Percentiles rank a stretch among this genome's conserved stretches.
Conservation (phyloP, 192 early-diverging fungal genomes). For the Entomortierella beljakovae region DNA sequence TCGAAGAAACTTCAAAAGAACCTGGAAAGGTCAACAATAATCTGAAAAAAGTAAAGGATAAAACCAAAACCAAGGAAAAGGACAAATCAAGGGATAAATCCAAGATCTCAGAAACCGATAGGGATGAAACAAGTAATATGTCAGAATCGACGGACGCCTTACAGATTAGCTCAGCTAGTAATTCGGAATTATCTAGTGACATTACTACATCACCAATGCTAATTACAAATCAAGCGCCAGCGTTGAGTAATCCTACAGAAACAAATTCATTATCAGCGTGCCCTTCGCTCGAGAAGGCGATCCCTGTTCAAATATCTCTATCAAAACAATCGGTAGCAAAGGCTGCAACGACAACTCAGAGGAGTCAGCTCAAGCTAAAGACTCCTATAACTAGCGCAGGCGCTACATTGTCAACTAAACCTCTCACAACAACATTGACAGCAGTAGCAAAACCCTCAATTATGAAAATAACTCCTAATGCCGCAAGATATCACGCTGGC, state of each 20-base stretch:
- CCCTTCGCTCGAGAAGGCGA: neutral
- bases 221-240: neutral
- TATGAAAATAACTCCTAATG: constrained; percentile 7
- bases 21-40: neutral
- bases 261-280: neutral
- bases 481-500: constrained; percentile 7
- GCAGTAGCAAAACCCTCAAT: constrained; percentile 16
- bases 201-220: too few species aligned
- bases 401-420: neutral
- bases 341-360: neutral
- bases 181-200: too few species aligned
- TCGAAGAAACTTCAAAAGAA: constrained; percentile 9
- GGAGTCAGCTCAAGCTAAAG: constrained; percentile 1
- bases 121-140: too few species aligned
- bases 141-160: too few species aligned
- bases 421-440: neutral
- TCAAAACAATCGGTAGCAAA: too few species aligned
- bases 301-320: too few species aligned
- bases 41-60: constrained; percentile 14
- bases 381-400: neutral
- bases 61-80: constrained; percentile 4
- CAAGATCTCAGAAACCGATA: neutral
- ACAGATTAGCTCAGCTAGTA: too few species aligned
- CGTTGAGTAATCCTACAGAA: neutral
- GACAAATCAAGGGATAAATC: constrained; percentile 4